Base-by-base conservation (phyloP, 2,329 filamentous ascomycete genomes). In the Coniella lustricola region DNA sequence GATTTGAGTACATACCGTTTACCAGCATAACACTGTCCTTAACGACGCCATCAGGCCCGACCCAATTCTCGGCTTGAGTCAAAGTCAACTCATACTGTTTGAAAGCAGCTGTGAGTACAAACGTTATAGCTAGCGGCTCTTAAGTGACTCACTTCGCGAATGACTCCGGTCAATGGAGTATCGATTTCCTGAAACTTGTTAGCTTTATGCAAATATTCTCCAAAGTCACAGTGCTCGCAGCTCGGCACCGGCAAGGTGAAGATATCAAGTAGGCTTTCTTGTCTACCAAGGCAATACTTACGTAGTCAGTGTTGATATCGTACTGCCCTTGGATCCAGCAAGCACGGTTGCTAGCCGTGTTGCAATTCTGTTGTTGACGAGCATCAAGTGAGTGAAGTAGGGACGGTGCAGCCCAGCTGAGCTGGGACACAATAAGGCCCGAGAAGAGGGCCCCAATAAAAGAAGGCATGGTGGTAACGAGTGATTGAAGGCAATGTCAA, bases 21-120 rank as follows among this genome's bases (percentile, higher is more conserved):
- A 79, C 60, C 32, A 79, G 62, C 60, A 83, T 73, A 4, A 57
- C 58, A 34, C 57, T 57, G 4, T 56, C 40, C 49, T 64, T 63
- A 35, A 53, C 46, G 1, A 61, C 55, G 2, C 60, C 60, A 53
- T 63, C 61, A 0, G 59, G 58, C 1, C 60, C 61, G 7, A 43
- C 38, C 59, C 59, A 62, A 43, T 61, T 59, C 38, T 60, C 55
- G 1, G 42, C 49, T 35, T 63, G 60, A 10, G 59, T 62, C 8
- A 62, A 37, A 3, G 49, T 57, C 29, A 63, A 51, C 2, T 53
- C 55, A 45, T 62, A 63, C 57, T 62, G 14, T 2, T 7, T 8
- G 14, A n/a, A 12, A 8, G 22, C 3, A 14, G 20, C 16, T 44
- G 16, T 44, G 33, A 34, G 22, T 8, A 17, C 3, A 14, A 10